Conservation (phyloP, 805 yeast genomes). For the Ogataea pilisensis region DNA sequence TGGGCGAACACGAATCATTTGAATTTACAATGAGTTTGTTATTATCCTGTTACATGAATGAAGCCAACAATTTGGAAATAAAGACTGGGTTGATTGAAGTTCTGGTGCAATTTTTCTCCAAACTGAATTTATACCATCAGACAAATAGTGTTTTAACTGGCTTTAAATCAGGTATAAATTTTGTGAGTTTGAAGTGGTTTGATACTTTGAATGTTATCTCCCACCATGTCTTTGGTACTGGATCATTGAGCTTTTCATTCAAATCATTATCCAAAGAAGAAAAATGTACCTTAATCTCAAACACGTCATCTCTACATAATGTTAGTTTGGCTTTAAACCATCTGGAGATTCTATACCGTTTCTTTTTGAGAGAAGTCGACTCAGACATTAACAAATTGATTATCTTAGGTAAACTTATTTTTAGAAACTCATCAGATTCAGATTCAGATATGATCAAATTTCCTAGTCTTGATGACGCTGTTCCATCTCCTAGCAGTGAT, state of each 20-base stretch:
- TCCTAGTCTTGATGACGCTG: slow-evolving; percentile 17
- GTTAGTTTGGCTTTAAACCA: slow-evolving; percentile 25
- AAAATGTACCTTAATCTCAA: slow-evolving; percentile 5
- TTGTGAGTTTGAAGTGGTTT: slow-evolving; percentile 27
- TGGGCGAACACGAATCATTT: slow-evolving; percentile 24
- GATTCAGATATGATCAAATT: slow-evolving; percentile 10
- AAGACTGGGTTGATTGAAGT: slow-evolving; percentile 28
- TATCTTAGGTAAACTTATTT: slow-evolving; percentile 24
- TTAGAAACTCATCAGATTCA: slow-evolving; percentile 14
- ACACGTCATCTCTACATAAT: slow-evolving; percentile 12
- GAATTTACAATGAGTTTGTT: slow-evolving; percentile 23
- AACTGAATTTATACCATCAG: slow-evolving; percentile 28
- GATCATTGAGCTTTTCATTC: slow-evolving; percentile 7
- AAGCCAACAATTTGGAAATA: slow-evolving; percentile 11
- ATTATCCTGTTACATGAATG: slow-evolving; percentile 18
- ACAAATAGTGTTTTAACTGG: slow-evolving; percentile 26
- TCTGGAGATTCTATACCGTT: slow-evolving; percentile 26
- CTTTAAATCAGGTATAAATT: slow-evolving; percentile 23
- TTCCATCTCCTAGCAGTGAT: slow-evolving; percentile 9
- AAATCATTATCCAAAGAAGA: slow-evolving; percentile 19
- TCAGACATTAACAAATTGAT: slow-evolving; percentile 33
- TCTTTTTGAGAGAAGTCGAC: slow-evolving; percentile 28
- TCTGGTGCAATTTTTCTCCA: slow-evolving; percentile 28
- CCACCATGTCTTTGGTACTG: slow-evolving; percentile 22
- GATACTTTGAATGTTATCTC: slow-evolving; percentile 22